Base-by-base conservation (phyloP, 129 eudicot genomes). In the Solidago caesia region DNA sequence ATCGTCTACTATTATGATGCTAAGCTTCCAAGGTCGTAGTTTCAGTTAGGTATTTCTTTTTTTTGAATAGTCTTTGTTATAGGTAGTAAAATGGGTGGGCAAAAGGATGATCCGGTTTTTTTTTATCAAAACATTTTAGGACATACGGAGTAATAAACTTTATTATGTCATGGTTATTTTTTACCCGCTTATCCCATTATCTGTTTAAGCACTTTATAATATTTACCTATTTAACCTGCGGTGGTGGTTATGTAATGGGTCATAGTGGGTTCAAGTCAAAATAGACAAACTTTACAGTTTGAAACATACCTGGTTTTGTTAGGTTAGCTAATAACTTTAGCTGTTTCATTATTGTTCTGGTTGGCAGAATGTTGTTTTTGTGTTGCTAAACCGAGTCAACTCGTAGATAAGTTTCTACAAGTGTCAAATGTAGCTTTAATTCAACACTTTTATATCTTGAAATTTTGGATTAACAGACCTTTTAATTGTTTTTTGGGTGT, bases 321-420 rank as follows among this genome's bases (percentile, higher is more conserved):
- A 33, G 39, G 39, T 8, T 39, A 7, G 39, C 64, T 33, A n/a
- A 59, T 16, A 29, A 2, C 21, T 25, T 69, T 8, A 25, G 56
- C 51, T 75, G 55, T 64, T 5, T 70, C n/a, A 39, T 71, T 80
- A 8, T 62, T 79, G 46, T 61, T 83, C 44, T 82, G 89, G 98
- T 76, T 92, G 98, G 98, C 86, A 92, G 82, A 92, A 88, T 81
- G 98, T 90, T 77, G 91, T 92, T 52, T 92, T 90, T 80, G 98
- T 92, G 92, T 92, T 51, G 98, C 98, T 64, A 96, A 92, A 79
- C 98, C 98, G 67, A 86, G 98, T 73, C 96, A 92, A 79, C 88
- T 87, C 67, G 98, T 96, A 9, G 96, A 92, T 2, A 90, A 90
- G 82, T 92, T 92, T 82, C 83, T 92, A 70, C 92, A 88, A 81